A percentile compares a stretch with the other conserved stretches of the same genome.
These are phyloP conservation scores for Brasenia schreberi DNA, from an alignment of 164 flowering plant genomes.

Conservation along the genomic window DNA sequence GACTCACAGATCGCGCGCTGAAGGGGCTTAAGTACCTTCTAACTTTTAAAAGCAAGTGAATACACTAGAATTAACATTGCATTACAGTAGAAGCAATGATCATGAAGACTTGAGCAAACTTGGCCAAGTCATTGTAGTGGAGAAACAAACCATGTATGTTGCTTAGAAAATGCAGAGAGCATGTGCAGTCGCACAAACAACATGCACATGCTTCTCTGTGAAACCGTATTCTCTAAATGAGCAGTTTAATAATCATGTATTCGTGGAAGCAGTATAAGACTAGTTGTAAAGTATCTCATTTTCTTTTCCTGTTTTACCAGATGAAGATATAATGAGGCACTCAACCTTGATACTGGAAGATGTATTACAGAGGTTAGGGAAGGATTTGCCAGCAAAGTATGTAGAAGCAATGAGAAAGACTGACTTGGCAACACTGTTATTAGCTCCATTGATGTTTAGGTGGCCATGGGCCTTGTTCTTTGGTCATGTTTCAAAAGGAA, in stretches of 20 bases:
- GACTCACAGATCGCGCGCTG: conserved; percentile 2
- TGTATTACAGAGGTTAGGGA: conserved; percentile 7
- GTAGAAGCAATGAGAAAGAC: conserved; percentile 11
- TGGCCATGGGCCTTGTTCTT: conserved; percentile 25
- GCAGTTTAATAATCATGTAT: too few species aligned
- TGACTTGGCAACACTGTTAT: conserved; percentile 9
- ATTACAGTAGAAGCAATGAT: too few species aligned
- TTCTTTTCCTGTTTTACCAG: conserved; percentile 3
- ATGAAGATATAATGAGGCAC: conserved; percentile 1
- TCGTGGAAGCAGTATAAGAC: not conserved
- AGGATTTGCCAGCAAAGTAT: conserved; percentile 11
- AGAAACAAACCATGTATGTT: too few species aligned
- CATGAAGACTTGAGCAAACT: too few species aligned
- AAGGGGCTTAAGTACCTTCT: not conserved
- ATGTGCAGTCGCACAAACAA: too few species aligned
- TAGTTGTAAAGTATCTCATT: not conserved
- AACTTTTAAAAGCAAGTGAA: too few species aligned
- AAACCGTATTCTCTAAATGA: too few species aligned
- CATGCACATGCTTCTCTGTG: too few species aligned
- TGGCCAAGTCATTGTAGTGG: too few species aligned
- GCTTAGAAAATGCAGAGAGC: too few species aligned
- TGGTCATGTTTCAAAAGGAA: conserved; percentile 11
- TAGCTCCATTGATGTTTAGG: conserved; percentile 25
- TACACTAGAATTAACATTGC: too few species aligned
- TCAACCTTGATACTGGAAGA: conserved; percentile 13